A percentile compares a stretch with the other conserved stretches of the same genome.
Evolutionary conservation across 495 filamentous ascomycete genomes (phyloP).

Genomic region (Coniosporium apollinis): DNA sequence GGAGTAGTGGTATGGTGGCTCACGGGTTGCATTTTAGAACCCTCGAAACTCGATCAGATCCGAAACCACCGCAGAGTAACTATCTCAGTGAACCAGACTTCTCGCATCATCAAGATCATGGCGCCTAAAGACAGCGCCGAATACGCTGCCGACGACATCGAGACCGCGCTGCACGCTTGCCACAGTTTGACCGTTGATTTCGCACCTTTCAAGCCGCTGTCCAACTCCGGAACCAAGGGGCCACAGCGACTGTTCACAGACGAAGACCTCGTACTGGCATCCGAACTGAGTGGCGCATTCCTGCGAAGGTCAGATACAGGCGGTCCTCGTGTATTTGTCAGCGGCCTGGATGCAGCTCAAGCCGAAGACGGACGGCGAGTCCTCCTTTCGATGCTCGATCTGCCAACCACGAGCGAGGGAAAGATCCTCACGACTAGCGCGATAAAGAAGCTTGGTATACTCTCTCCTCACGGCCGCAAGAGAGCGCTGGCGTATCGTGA

Average conservation of each 20-base stretch:
- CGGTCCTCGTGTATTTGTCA: slow-evolving; percentile 1
- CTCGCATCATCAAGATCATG: slow-evolving; percentile 10
- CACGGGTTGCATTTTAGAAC: too few species aligned
- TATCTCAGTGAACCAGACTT: slow-evolving; percentile 4
- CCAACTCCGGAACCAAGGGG: not conserved
- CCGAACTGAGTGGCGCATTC: slow-evolving; percentile 2
- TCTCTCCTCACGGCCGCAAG: not conserved
- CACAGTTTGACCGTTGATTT: not conserved
- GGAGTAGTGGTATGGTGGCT: too few species aligned
- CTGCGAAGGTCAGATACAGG: not conserved
- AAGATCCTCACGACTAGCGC: not conserved
- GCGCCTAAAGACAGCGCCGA: slow-evolving; percentile 6
- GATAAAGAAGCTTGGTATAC: not conserved
- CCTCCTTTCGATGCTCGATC: slow-evolving; percentile 5
- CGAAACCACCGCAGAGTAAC: too few species aligned
- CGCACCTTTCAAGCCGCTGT: slow-evolving; percentile 4
- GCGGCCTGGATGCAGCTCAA: not conserved
- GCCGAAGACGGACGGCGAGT: slow-evolving; percentile 2
- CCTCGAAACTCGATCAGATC: too few species aligned
- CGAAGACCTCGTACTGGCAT: slow-evolving; percentile 1
- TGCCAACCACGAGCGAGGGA: slow-evolving; percentile 1
- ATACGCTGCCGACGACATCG: slow-evolving; percentile 1
- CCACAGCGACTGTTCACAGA: slow-evolving; percentile 2
- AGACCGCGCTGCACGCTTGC: not conserved
- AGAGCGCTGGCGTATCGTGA: too few species aligned